Evolutionary conservation across 1,284 basidiomycete genomes (phyloP).

Genomic region (Ceratobasidium sp.): DNA sequence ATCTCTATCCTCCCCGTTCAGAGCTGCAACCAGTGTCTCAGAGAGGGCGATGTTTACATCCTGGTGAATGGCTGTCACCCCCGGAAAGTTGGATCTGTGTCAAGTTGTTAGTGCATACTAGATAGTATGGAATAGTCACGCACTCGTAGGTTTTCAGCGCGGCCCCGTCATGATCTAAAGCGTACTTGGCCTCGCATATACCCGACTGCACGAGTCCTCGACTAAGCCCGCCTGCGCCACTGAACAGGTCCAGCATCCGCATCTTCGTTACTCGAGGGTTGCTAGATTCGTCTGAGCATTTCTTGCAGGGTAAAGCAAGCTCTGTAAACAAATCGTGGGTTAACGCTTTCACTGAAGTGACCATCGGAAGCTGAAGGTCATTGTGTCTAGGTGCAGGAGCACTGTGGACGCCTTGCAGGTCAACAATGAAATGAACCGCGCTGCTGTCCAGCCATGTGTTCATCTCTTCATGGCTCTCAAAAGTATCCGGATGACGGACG

Average conservation of each 20-base stretch:
- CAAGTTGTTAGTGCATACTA: not conserved
- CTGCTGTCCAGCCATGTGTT: conserved; percentile 16
- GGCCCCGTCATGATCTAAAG: conserved; percentile 28
- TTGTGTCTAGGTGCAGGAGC: not conserved
- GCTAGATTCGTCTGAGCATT: conserved; percentile 1
- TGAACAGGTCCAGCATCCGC: conserved; percentile 36
- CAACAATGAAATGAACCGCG: conserved; percentile 18
- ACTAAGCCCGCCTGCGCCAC: conserved; percentile 35
- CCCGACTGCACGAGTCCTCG: conserved; percentile 28
- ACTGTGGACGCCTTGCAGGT: conserved; percentile 11
- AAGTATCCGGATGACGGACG: conserved; percentile 24
- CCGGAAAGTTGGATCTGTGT: conserved; percentile 18
- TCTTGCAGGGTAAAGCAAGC: not conserved
- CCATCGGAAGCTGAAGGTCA: not conserved
- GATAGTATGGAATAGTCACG: not conserved
- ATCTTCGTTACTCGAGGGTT: not conserved
- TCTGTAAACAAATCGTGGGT: not conserved
- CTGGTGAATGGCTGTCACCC: conserved; percentile 6
- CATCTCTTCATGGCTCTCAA: conserved; percentile 15
- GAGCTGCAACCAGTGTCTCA: conserved; percentile 56
- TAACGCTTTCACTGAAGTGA: not conserved
- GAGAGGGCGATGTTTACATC: conserved; percentile 28
- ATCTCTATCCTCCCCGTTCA: conserved; percentile 62
- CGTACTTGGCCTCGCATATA: conserved; percentile 12
- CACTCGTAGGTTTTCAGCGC: conserved; percentile 37